A percentile compares a stretch with the other conserved stretches of the same genome.
phyloP scores from a whole-genome alignment of 805 yeast species.

The Kuraishia ogatae region DNA sequence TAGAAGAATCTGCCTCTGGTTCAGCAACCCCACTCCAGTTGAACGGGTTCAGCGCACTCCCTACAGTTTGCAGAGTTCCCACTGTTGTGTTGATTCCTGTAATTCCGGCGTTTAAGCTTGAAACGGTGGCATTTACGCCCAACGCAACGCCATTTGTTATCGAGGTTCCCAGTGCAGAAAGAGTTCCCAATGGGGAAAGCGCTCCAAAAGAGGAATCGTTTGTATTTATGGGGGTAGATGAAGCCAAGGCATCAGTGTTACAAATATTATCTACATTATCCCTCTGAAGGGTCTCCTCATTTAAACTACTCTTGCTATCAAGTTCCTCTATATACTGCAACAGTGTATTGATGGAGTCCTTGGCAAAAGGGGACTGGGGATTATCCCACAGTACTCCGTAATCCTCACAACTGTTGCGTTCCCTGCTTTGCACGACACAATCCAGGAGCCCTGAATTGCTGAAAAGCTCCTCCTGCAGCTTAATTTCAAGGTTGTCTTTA shows the following conservation, averaged over 20 bases:
- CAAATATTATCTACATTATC: background rate
- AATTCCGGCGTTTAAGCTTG: background rate
- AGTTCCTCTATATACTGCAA: conserved; percentile 16
- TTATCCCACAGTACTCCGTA: conserved; percentile 20
- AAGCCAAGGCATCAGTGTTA: no score
- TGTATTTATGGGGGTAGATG: no score
- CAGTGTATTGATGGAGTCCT: conserved; percentile 12
- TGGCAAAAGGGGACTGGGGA: conserved; percentile 10
- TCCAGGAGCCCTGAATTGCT: conserved; percentile 12
- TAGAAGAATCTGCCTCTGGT: no score
- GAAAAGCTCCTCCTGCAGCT: conserved; percentile 8
- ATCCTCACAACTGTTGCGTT: conserved; percentile 21
- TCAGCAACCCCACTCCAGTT: background rate
- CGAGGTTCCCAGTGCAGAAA: background rate
- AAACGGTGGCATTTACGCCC: background rate
- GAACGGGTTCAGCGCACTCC: background rate
- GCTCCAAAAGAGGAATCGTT: background rate
- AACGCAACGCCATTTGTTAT: background rate
- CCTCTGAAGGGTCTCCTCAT: background rate
- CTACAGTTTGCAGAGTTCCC: background rate
- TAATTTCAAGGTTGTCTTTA: conserved; percentile 15
- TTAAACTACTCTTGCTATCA: conserved; percentile 7
- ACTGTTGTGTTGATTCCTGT: background rate
- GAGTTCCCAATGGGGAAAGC: background rate
- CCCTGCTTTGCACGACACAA: conserved; percentile 17